Conservation (phyloP, 371 early-diverging fungal species). For the Rhizopus microsporus region DNA sequence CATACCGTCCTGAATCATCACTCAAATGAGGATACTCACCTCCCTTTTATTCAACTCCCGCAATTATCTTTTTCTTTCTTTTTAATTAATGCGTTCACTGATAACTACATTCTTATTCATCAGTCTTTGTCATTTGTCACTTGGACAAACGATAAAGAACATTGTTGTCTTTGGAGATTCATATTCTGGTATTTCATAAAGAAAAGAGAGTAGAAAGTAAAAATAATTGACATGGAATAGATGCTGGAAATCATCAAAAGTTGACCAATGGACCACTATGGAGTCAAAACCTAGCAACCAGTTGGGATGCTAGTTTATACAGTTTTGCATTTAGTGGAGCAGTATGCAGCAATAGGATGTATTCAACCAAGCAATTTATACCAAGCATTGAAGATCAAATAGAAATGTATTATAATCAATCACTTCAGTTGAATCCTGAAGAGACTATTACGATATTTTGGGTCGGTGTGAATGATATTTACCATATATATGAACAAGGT, state of each 20-base stretch:
- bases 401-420: constrained; percentile 44
- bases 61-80: not conserved
- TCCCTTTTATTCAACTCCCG: too few relatives aligned
- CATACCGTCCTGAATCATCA: too few relatives aligned
- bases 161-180: constrained; percentile 54
- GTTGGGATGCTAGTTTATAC: constrained; percentile 44
- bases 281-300: constrained; percentile 45
- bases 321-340: constrained; percentile 50
- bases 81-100: not conserved
- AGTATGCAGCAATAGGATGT: constrained; percentile 34
- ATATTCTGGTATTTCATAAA: constrained; percentile 29
- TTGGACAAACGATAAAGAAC: constrained; percentile 26
- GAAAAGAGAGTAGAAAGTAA: not conserved
- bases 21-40: too few relatives aligned
- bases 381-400: constrained; percentile 49
- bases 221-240: constrained; percentile 11
- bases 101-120: not conserved
- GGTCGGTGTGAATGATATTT: constrained; percentile 46
- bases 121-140: not conserved
- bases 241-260: constrained; percentile 39
- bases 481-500: constrained; percentile 21
- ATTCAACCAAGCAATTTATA: constrained; percentile 15
- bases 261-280: constrained; percentile 52
- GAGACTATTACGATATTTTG: constrained; percentile 44
- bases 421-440: constrained; percentile 31